Conservation (phyloP, 116 monocot genomes). For the Thalassia testudinum region DNA sequence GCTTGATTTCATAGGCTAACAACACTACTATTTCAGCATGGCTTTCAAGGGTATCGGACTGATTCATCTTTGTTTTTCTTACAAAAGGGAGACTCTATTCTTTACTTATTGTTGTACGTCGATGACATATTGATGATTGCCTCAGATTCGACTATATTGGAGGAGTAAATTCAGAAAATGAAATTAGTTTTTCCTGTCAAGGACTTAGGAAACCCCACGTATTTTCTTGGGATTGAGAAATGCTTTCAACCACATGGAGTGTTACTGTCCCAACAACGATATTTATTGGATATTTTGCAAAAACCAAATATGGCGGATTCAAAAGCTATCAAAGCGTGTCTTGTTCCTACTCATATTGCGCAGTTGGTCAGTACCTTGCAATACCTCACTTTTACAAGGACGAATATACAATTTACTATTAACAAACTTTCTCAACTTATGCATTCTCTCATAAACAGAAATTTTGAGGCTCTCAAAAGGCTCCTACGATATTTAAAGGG, state of each 20-base stretch:
- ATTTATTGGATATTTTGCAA: background rate
- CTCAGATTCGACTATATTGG: too few species aligned
- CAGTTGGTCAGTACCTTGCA: slow-evolving; percentile 2
- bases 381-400: slow-evolving; percentile 6
- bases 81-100: too few species aligned
- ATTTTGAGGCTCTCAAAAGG: slow-evolving; percentile 6
- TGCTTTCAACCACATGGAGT: background rate
- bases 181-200: too few species aligned
- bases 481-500: slow-evolving; percentile 3
- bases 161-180: too few species aligned
- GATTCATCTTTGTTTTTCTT: too few species aligned
- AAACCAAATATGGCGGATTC: background rate
- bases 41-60: too few species aligned
- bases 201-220: background rate
- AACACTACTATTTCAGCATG: too few species aligned
- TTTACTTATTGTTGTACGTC: too few species aligned
- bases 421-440: slow-evolving; percentile 9
- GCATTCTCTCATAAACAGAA: background rate
- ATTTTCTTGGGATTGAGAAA: slow-evolving; percentile 6
- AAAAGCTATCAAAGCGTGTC: background rate
- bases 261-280: background rate
- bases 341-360: background rate
- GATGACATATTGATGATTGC: too few species aligned
- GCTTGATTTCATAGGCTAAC: too few species aligned
- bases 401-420: slow-evolving; percentile 3